Evolutionary conservation across 169 alveolate genomes (phyloP).

Genomic region (Toxoplasma gondii): DNA sequence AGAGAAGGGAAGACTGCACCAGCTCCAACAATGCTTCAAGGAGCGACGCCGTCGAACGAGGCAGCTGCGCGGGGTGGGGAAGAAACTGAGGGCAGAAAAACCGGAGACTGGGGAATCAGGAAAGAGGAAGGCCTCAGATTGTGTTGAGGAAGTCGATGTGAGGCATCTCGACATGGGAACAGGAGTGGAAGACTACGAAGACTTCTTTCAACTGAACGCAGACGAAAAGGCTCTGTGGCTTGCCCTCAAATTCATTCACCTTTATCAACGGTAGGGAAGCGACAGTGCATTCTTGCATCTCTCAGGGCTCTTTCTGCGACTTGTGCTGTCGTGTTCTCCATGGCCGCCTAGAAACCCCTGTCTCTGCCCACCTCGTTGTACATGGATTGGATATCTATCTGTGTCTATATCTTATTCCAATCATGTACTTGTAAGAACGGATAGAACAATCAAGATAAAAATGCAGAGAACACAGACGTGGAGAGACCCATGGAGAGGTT

Average conservation of each 20-base stretch:
- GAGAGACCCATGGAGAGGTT: no score
- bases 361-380: no score
- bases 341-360: no score
- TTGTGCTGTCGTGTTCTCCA: no score
- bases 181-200: not conserved
- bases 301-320: no score
- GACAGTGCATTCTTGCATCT: no score
- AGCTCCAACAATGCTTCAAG: not conserved
- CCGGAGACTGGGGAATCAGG: not conserved
- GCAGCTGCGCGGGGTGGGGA: not conserved
- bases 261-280: not conserved
- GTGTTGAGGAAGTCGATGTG: not conserved
- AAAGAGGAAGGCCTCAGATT: not conserved
- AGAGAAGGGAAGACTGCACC: not conserved
- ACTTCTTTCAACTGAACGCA: not conserved
- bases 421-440: no score
- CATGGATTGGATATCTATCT: no score
- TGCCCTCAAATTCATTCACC: not conserved
- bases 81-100: not conserved
- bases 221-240: conserved; percentile 27
- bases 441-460: no score
- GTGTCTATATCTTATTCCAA: no score
- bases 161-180: not conserved
- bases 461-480: no score
- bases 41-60: not conserved